A percentile compares a stretch with the other conserved stretches of the same genome.
phyloP scores from a whole-genome alignment of 2,329 filamentous ascomycete species.

The Talaromyces sp. region DNA sequence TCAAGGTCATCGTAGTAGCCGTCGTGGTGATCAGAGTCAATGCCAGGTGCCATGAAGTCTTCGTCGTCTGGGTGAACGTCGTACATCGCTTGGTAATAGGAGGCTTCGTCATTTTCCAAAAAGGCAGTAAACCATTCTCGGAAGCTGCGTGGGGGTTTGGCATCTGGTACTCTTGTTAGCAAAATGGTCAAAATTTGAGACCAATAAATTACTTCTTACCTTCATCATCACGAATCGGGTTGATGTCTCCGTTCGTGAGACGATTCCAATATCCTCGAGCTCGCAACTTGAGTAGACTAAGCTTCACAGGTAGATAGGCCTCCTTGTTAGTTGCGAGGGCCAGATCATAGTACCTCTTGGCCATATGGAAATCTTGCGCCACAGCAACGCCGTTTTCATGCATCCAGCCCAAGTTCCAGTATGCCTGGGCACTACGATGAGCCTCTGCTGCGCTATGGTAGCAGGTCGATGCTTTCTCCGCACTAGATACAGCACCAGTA shows the following conservation, averaged over 20 bases:
- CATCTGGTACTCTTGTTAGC: conserved; percentile 54
- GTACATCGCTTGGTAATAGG: conserved; percentile 63
- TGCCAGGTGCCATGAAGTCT: conserved; percentile 28
- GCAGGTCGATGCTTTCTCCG: conserved; percentile 87
- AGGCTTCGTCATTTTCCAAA: conserved; percentile 69
- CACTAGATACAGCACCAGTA: conserved; percentile 69
- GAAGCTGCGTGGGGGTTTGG: conserved; percentile 73
- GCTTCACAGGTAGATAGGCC: conserved; percentile 87
- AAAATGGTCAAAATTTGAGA: not conserved
- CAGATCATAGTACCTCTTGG: conserved; percentile 93
- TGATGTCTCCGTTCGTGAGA: conserved; percentile 84
- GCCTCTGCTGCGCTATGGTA: conserved; percentile 92
- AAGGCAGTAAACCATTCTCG: conserved; percentile 88
- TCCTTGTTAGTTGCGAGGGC: conserved; percentile 90
- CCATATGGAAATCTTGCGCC: conserved; percentile 93
- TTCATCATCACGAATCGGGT: conserved; percentile 88
- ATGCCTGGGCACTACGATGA: conserved; percentile 87
- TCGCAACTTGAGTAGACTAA: conserved; percentile 83
- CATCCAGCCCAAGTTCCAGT: conserved; percentile 99
- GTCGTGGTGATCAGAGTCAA: conserved; percentile 43
- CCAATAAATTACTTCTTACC: conserved; percentile 57
- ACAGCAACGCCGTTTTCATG: conserved; percentile 94
- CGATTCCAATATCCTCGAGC: conserved; percentile 92
- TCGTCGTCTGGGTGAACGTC: conserved; percentile 44
- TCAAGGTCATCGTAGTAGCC: conserved; percentile 64